Percentiles rank a stretch among this genome's conserved stretches.
These are phyloP conservation scores for Stentor coeruleus DNA, from an alignment of 73 alveolate genomes.

Conservation along the genomic window DNA sequence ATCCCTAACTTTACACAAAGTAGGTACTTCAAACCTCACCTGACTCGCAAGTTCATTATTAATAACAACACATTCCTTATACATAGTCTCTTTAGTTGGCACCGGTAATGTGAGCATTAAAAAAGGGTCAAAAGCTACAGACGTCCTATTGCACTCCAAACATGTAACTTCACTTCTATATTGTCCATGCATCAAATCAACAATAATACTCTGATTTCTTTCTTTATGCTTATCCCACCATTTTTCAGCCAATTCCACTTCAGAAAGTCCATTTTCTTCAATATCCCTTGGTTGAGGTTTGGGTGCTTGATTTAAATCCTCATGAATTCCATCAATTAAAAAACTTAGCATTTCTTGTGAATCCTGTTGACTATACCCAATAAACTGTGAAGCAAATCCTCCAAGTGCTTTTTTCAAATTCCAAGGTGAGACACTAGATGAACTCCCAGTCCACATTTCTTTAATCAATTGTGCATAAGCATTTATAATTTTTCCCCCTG, in stretches of 20 bases:
- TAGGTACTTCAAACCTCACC: background rate
- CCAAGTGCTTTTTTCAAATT: slow-evolving; percentile 45
- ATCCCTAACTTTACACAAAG: background rate
- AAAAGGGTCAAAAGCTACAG: slow-evolving; percentile 95
- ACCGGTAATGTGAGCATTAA: slow-evolving; percentile 87
- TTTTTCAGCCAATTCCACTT: slow-evolving; percentile 74
- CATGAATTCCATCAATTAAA: slow-evolving; percentile 96
- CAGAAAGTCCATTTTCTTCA: slow-evolving; percentile 66
- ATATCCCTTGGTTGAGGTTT: slow-evolving; percentile 71
- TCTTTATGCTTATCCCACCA: slow-evolving; percentile 78
- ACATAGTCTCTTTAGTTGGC: slow-evolving; percentile 47
- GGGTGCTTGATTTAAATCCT: slow-evolving; percentile 85
- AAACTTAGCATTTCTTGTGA: slow-evolving; percentile 88
- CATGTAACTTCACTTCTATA: slow-evolving; percentile 86
- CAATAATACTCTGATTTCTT: slow-evolving; percentile 90
- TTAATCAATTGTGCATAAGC: slow-evolving; percentile 61
- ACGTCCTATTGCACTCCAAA: slow-evolving; percentile 73
- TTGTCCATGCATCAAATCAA: slow-evolving; percentile 95
- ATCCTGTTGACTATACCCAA: slow-evolving; percentile 86
- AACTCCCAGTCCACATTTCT: slow-evolving; percentile 47
- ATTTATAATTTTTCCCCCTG: slow-evolving; percentile 66
- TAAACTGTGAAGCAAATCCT: slow-evolving; percentile 47
- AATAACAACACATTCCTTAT: background rate
- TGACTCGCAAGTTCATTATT: background rate
- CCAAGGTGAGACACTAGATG: slow-evolving; percentile 44